These are phyloP conservation scores for Aspergillus caelatus DNA, from an alignment of 2,329 filamentous ascomycete species.

Conservation along the genomic window DNA sequence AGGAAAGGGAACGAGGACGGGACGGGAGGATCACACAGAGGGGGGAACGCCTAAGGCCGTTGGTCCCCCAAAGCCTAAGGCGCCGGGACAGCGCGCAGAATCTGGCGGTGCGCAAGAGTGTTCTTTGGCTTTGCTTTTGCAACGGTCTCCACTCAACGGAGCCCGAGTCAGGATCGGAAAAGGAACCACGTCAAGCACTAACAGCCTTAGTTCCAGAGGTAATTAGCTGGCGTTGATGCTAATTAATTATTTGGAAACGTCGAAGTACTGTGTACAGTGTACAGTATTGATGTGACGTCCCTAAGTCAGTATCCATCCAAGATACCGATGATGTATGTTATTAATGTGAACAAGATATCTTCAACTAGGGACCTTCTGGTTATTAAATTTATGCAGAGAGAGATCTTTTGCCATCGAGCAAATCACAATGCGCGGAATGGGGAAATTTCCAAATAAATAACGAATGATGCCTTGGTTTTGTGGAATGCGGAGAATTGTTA, in stretches of 20 bases:
- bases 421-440: conserved; percentile 2
- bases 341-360: not conserved
- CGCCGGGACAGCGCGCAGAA: conserved; percentile 3
- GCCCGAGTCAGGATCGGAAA: conserved; percentile 1
- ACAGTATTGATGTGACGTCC: too few relatives aligned
- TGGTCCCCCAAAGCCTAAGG: conserved; percentile 1
- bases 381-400: not conserved
- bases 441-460: conserved; percentile 4
- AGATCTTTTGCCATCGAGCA: conserved; percentile 1
- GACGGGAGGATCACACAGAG: conserved; percentile 6
- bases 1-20: conserved; percentile 14
- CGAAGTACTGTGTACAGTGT: not conserved
- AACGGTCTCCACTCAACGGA: conserved; percentile 4
- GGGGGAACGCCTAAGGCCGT: conserved; percentile 8
- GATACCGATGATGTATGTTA: not conserved
- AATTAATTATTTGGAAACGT: not conserved
- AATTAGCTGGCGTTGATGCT: not conserved
- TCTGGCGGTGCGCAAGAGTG: conserved; percentile 2
- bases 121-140: conserved; percentile 4
- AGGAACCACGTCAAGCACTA: conserved; percentile 7
- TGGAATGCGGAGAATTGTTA: conserved; percentile 16
- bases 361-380: not conserved
- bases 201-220: conserved; percentile 5
- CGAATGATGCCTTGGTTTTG: not conserved
- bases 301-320: not conserved